Evolutionary conservation across 257 asterid genomes (phyloP), one percentile per base, ranked within the genome.

Genomic region (Osmanthus fragrans): DNA sequence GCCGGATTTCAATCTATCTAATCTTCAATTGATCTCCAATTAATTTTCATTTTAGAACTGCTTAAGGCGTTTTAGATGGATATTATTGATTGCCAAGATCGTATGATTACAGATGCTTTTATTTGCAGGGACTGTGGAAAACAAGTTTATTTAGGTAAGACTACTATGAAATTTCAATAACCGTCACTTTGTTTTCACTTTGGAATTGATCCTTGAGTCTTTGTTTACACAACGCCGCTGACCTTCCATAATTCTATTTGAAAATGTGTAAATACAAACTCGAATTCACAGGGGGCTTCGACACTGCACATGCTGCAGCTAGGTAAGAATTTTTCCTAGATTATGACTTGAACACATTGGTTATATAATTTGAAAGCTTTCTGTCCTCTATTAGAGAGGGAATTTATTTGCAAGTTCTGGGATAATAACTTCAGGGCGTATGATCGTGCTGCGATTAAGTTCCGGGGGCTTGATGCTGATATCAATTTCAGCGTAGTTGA

Each of bases 261-360:
- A 10, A 75, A 80, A 71, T 75, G 74, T 39, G 40, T 5, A 75
- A 80, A 71, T 75, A 72, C 64, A 69, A 81, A 58, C 68, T 73
- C 42, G 54, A 76, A 60, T 25, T 84, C 25, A 5, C 72, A 95
- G 99, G 99, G 71, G 99, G 98, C 34, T 95, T 94, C 73, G 99
- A 95, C 85, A 95, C 99, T 76, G 99, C 99, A 16, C 99, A 91
- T 85, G 85, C 96, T 72, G 99, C 99, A 29, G 99, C 99, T 78
- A 92, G 97, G 99, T 95, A 87, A 80, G 81, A 76, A 56, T 29
- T 7, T 80, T 67, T 1, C 25, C 9, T 42, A 73, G 79, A 77
- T 21, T 56, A 2, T 77, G 51, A 77, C 13, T 71, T 70, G 60
- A 30, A 10, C 25, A 67, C 47, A 64, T 18, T 45, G 36, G 18